Evolutionary conservation across 1,284 basidiomycete genomes (phyloP).

Genomic region (Trametes versicolor): DNA sequence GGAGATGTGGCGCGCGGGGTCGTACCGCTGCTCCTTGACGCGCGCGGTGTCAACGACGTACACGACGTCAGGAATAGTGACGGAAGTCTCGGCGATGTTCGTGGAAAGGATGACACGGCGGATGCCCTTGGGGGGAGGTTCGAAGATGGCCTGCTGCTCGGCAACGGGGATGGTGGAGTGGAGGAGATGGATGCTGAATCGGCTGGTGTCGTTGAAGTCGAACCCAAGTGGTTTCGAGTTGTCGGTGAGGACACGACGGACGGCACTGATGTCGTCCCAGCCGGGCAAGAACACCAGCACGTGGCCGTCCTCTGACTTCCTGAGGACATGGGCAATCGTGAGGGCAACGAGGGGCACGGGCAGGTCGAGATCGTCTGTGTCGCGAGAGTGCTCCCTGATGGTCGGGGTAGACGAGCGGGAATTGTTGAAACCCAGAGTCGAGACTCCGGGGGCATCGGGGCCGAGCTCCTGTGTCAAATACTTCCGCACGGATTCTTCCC

Average conservation of each 20-base stretch:
- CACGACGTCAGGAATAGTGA: conserved; percentile 97
- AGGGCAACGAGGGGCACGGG: conserved; percentile 88
- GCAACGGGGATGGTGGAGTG: conserved; percentile 92
- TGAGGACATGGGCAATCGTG: conserved; percentile 83
- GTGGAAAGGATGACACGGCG: conserved; percentile 93
- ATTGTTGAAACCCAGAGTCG: conserved; percentile 18
- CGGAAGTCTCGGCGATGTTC: conserved; percentile 96
- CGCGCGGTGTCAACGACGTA: conserved; percentile 93
- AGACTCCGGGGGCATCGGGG: conserved; percentile 35
- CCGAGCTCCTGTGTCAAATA: conserved; percentile 85
- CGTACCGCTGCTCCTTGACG: conserved; percentile 94
- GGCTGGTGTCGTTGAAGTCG: conserved; percentile 66
- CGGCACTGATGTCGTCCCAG: conserved; percentile 92
- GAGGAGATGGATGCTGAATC: conserved; percentile 86
- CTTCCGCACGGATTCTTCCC: conserved; percentile 78
- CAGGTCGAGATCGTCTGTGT: conserved; percentile 80
- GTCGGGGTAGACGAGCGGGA: conserved; percentile 31
- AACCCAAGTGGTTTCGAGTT: conserved; percentile 60
- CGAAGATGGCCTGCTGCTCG: conserved; percentile 93
- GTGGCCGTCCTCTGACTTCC: conserved; percentile 84
- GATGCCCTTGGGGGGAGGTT: conserved; percentile 79
- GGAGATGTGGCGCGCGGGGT: conserved; percentile 68
- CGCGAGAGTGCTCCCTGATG: conserved; percentile 28
- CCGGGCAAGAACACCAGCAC: conserved; percentile 93
- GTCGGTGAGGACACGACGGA: conserved; percentile 74